Percentiles rank a stretch among this genome's conserved stretches.
Conservation (phyloP, 257 asterid species). For the Oldenlandia corymbosa region DNA sequence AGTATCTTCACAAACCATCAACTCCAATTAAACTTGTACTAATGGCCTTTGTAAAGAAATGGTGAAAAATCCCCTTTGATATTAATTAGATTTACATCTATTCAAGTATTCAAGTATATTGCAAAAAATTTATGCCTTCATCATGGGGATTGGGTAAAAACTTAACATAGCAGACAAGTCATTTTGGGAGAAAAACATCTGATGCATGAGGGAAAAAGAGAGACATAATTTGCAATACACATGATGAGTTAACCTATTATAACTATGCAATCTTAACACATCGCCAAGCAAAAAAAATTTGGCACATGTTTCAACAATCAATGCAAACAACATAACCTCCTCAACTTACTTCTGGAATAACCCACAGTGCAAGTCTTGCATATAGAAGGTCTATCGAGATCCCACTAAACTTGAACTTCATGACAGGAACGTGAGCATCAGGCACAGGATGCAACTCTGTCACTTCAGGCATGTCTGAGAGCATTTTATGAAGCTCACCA, state of each 20-base stretch:
- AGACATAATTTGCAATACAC: not conserved
- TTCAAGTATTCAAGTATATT: no score
- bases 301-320: not conserved
- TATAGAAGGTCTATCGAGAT: constrained; percentile 35
- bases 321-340: not conserved
- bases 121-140: not conserved
- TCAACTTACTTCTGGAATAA: constrained; percentile 36
- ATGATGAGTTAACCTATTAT: not conserved
- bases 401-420: constrained; percentile 36
- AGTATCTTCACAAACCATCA: not conserved
- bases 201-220: not conserved
- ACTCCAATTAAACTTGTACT: not conserved
- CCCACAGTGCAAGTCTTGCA: constrained; percentile 30
- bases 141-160: not conserved
- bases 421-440: constrained; percentile 39
- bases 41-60: not conserved
- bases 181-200: not conserved
- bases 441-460: constrained; percentile 35
- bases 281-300: not conserved
- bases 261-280: not conserved
- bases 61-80: not conserved
- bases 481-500: constrained; percentile 29
- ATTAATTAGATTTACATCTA: no score
- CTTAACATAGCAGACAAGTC: not conserved
- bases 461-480: constrained; percentile 35